Conservation (phyloP, 2,329 filamentous ascomycete species). For the Colletotrichum somersetense region DNA sequence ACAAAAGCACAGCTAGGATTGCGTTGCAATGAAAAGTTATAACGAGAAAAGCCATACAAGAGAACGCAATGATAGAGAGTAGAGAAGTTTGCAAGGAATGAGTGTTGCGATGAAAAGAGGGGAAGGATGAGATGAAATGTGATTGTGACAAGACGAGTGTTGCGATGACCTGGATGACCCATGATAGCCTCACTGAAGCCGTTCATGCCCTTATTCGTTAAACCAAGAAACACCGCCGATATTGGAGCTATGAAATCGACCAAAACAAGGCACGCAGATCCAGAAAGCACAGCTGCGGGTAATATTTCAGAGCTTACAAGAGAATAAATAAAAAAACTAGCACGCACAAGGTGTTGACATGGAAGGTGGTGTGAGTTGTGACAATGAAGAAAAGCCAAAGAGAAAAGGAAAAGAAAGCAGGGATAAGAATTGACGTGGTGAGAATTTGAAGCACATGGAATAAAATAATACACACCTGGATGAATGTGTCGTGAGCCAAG, state of each 20-base stretch:
- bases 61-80: neutral
- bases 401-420: neutral
- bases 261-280: neutral
- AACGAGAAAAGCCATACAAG: neutral
- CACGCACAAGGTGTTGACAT: neutral
- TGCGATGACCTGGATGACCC: neutral
- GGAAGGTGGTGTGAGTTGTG: neutral
- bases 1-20: neutral
- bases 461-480: neutral
- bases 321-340: neutral
- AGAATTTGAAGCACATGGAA: neutral
- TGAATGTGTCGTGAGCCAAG: neutral
- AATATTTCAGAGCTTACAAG: neutral
- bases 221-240: neutral
- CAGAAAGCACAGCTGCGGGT: neutral
- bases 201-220: neutral
- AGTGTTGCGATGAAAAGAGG: neutral
- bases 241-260: neutral
- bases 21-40: neutral
- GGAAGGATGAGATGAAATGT: neutral
- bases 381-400: neutral
- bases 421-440: neutral
- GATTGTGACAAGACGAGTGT: neutral
- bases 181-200: neutral
- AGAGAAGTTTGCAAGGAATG: rapidly evolving